Conservation (phyloP, 2,329 filamentous ascomycete species). For the Pseudogymnoascus sp. region DNA sequence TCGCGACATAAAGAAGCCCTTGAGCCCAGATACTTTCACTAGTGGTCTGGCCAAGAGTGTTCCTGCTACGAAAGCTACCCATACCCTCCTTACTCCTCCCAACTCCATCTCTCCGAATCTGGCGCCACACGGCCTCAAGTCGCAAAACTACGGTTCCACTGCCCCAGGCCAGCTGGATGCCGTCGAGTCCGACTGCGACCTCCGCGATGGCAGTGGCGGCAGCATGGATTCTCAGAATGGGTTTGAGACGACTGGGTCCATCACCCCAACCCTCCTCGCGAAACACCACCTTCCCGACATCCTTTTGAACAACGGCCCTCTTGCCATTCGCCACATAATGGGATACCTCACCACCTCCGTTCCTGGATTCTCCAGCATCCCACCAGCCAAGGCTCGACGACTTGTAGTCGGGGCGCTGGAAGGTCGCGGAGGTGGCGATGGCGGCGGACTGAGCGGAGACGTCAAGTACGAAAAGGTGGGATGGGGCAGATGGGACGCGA, state of each 20-base stretch:
- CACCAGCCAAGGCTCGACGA: constrained; percentile 80
- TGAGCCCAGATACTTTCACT: constrained; percentile 61
- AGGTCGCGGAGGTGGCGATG: constrained; percentile 53
- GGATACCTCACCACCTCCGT: constrained; percentile 88
- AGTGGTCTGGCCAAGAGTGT: constrained; percentile 60
- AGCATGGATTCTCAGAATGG: constrained; percentile 30
- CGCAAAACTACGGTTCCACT: constrained; percentile 34
- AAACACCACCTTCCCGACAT: constrained; percentile 87
- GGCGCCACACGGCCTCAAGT: constrained; percentile 69
- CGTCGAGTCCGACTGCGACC: constrained; percentile 80
- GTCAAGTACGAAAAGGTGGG: constrained; percentile 91
- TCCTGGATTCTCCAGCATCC: constrained; percentile 82
- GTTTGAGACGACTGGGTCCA: constrained; percentile 67
- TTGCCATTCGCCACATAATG: constrained; percentile 93
- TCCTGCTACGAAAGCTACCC: constrained; percentile 44
- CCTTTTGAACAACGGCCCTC: constrained; percentile 76
- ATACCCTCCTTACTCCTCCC: constrained; percentile 76
- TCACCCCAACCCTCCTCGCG: constrained; percentile 77
- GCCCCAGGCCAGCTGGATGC: constrained; percentile 39
- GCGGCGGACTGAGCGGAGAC: constrained; percentile 56
- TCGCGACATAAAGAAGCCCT: constrained; percentile 56
- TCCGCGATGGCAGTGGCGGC: constrained; percentile 57
- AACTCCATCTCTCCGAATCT: constrained; percentile 90
- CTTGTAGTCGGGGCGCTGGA: constrained; percentile 89
- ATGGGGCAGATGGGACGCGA: constrained; percentile 93